Evolutionary conservation across 1,284 basidiomycete species (phyloP).

Genomic region (Mycena citricolor): DNA sequence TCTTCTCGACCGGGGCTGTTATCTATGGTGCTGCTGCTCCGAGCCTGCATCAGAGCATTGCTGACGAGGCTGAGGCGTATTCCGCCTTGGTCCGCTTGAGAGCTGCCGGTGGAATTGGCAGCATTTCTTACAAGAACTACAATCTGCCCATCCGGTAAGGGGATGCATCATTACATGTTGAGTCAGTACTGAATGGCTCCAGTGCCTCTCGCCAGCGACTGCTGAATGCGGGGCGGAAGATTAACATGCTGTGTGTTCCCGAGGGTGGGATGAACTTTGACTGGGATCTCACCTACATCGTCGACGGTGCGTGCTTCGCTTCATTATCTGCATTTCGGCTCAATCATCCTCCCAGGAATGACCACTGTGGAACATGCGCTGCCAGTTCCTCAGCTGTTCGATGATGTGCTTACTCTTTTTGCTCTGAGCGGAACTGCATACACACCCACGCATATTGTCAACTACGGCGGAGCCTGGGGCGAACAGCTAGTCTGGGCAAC

Average conservation of each 20-base stretch:
- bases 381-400: slow-evolving; percentile 62
- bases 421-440: slow-evolving; percentile 66
- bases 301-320: slow-evolving; percentile 51
- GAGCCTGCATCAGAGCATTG: slow-evolving; percentile 61
- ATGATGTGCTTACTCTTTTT: slow-evolving; percentile 64
- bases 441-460: slow-evolving; percentile 72
- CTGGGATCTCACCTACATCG: slow-evolving; percentile 74
- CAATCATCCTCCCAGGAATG: slow-evolving; percentile 55
- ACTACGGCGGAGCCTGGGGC: slow-evolving; percentile 67
- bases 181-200: slow-evolving; percentile 2
- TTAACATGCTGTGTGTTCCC: slow-evolving; percentile 70
- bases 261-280: slow-evolving; percentile 77
- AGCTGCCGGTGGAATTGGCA: slow-evolving; percentile 65
- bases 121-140: slow-evolving; percentile 77
- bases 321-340: neutral
- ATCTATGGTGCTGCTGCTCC: slow-evolving; percentile 62
- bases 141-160: slow-evolving; percentile 61
- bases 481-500: slow-evolving; percentile 69
- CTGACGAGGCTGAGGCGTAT: slow-evolving; percentile 56
- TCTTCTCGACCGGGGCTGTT: slow-evolving; percentile 64
- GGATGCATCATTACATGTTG: neutral
- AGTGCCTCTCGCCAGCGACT: slow-evolving; percentile 71
- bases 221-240: slow-evolving; percentile 55
- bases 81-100: slow-evolving; percentile 67
- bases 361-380: slow-evolving; percentile 74